Base-by-base conservation (phyloP, 768 basidiomycete genomes). In the Tulasnella sp. region DNA sequence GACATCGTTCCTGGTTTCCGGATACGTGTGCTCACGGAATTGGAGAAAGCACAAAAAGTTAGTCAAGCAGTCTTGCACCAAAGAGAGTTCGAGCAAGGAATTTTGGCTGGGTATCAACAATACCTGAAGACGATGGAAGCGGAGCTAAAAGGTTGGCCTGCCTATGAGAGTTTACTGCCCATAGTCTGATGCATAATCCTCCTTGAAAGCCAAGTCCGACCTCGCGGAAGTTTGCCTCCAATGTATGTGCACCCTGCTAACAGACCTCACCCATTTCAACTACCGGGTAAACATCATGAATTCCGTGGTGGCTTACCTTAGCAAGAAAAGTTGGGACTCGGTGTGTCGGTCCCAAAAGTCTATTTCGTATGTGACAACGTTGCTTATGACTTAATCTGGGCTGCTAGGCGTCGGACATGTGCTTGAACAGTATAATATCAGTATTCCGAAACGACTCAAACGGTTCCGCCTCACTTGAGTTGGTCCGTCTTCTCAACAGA, bases 81-180 rank as follows among this genome's bases (percentile, higher is more conserved):
- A 83, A 91, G 98, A 82, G 98, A 99, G 84, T 99, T 93, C 90
- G 98, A 99, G 85, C 96, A 99, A 85, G 94, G 97, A 37, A 88
- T 99, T 79, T 93, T 99, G 46, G 86, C 89, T 78, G 91, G 92
- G 34, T 99, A 99, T 86, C 96, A 98, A 86, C 88, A 89, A 28
- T 99, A 96, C 87, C 90, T 99, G 82, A 93, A 92, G 77, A 88
- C 90, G 69, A 89, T 98, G 58, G 97, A 99, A 86, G 86, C 87
- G 41, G 97, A 98, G 86, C 86, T 98, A 83, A 97, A 96, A 90
- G 91, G 96, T 94, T 82, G 76, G 87, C 5, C 24, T 50, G 11
- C 14, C 34, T 16, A 40, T 44, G 69, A 34, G 5, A 8, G 11
- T 18, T 12, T n/a, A 18, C 12, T 41, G 16, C 31, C 42, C 48